phyloP scores from a whole-genome alignment of 2,329 filamentous ascomycete genomes.

The Sporothrix brasiliensis region DNA sequence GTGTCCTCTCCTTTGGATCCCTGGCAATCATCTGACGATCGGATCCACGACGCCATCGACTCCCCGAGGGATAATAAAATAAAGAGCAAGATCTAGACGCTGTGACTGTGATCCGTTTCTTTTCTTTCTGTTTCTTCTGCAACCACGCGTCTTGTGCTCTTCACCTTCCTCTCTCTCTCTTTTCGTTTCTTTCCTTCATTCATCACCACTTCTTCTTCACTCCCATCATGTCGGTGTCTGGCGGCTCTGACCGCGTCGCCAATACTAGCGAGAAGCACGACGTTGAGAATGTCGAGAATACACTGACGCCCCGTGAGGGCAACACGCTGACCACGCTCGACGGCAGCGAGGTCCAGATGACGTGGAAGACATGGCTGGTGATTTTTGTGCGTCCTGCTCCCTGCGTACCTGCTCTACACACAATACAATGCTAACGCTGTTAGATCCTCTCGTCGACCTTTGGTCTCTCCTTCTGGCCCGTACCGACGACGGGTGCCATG shows the following conservation, averaged over 20 bases:
- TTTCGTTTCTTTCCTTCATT: not conserved
- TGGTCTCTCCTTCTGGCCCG: slow-evolving; percentile 28
- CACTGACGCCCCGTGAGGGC: not conserved
- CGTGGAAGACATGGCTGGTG: slow-evolving; percentile 16
- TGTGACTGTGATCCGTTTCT: not conserved
- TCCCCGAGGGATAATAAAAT: not conserved
- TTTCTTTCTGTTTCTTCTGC: not conserved
- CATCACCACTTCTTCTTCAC: not conserved
- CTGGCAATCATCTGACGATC: not conserved
- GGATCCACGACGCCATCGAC: not conserved
- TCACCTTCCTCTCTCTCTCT: not conserved
- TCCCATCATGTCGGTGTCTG: slow-evolving; percentile 3
- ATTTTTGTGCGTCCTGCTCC: not conserved
- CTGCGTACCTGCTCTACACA: not conserved
- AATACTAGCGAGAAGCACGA: slow-evolving; percentile 19
- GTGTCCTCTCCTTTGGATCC: not conserved
- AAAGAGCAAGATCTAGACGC: not conserved
- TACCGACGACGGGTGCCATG: slow-evolving; percentile 27
- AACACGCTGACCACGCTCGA: slow-evolving; percentile 20
- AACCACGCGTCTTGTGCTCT: not conserved
- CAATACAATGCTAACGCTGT: not conserved
- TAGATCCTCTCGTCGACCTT: slow-evolving; percentile 28
- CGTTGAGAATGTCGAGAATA: slow-evolving; percentile 22
- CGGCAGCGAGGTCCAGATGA: slow-evolving; percentile 25
- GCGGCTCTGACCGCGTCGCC: slow-evolving; percentile 17